These are phyloP conservation scores for Trichocomaceae sp. DNA, from an alignment of 2,329 filamentous ascomycete genomes.

Conservation along the genomic window DNA sequence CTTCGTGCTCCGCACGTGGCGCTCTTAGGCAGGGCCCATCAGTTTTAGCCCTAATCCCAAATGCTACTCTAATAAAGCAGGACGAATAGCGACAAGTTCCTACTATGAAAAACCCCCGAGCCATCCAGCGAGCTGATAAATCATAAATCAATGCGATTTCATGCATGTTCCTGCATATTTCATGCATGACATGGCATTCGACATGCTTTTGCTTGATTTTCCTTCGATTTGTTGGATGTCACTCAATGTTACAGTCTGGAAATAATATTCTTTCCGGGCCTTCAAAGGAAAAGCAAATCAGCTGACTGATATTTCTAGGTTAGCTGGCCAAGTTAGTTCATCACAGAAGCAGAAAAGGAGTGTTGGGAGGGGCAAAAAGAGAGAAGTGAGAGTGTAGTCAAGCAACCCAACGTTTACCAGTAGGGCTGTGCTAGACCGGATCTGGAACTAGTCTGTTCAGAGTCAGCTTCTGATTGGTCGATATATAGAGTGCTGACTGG, in stretches of 20 bases:
- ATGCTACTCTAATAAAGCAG: background rate
- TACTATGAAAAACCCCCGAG: background rate
- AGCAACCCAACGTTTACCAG: background rate
- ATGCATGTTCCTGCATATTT: too few relatives aligned
- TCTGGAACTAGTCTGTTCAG: background rate
- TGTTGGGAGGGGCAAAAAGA: background rate
- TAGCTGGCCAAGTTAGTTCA: too few relatives aligned
- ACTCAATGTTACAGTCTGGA: too few relatives aligned
- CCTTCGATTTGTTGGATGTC: too few relatives aligned
- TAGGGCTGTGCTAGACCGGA: background rate
- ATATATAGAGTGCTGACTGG: background rate
- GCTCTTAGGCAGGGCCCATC: background rate
- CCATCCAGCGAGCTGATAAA: too few relatives aligned
- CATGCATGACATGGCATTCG: too few relatives aligned
- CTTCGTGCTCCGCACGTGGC: background rate
- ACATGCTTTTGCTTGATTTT: too few relatives aligned
- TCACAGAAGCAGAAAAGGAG: background rate
- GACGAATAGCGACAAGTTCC: background rate
- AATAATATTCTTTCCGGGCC: too few relatives aligned
- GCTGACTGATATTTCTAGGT: too few relatives aligned
- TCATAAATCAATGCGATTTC: too few relatives aligned
- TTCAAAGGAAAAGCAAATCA: too few relatives aligned
- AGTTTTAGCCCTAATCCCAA: background rate
- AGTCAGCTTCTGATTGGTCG: background rate
- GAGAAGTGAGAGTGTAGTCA: too few relatives aligned